Percentiles rank a stretch among this genome's conserved stretches.
Conservation (phyloP, 345 rosid genomes). For the Sonneratia caseolaris region DNA sequence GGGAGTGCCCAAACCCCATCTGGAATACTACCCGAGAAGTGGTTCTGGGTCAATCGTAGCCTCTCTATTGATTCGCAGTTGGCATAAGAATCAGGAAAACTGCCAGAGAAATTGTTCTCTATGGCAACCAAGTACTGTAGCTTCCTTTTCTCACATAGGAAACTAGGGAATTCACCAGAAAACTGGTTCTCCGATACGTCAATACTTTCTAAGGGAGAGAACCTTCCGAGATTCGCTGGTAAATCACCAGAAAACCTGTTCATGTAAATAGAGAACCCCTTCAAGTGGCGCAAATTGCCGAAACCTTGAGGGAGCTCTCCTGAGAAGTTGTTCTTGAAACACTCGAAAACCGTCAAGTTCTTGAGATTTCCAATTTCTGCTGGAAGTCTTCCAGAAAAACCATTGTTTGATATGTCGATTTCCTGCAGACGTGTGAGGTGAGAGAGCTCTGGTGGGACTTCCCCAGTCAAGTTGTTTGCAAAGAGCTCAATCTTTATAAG, state of each 20-base stretch:
- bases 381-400: constrained; percentile 45
- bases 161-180: constrained; percentile 63
- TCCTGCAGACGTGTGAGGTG: constrained; percentile 42
- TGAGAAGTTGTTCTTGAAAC: constrained; percentile 41
- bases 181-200: constrained; percentile 84
- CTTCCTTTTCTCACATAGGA: constrained; percentile 44
- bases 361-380: constrained; percentile 37
- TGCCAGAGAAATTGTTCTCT: constrained; percentile 56
- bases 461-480: constrained; percentile 44
- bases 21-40: constrained; percentile 46
- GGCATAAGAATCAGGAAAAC: constrained; percentile 49
- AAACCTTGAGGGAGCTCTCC: constrained; percentile 67
- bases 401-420: constrained; percentile 56
- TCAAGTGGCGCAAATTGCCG: constrained; percentile 47
- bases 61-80: constrained; percentile 54
- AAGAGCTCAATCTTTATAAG: constrained; percentile 60
- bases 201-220: constrained; percentile 40
- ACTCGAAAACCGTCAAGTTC: constrained; percentile 48
- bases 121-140: constrained; percentile 47
- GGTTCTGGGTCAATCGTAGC: constrained; percentile 51
- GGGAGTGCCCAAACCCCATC: constrained; percentile 67
- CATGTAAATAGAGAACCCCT: constrained; percentile 46
- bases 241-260: constrained; percentile 71
- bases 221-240: constrained; percentile 56
- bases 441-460: constrained; percentile 48